Percentiles rank a stretch among this genome's conserved stretches.
phyloP scores from a whole-genome alignment of 2,329 filamentous ascomycete species.

The Zymoseptoria ardabiliae region DNA sequence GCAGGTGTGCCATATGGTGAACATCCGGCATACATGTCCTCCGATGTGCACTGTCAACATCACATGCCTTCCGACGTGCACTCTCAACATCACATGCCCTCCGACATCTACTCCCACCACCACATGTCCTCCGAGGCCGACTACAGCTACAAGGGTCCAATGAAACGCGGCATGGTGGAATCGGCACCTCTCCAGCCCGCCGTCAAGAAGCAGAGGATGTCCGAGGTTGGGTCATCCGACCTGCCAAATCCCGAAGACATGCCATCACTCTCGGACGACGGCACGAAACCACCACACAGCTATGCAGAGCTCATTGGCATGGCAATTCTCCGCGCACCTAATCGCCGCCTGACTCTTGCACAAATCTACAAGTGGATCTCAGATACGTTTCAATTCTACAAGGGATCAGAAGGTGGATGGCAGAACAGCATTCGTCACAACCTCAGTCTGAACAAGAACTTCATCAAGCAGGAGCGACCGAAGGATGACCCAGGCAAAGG shows the following conservation, averaged over 20 bases:
- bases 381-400: conserved; percentile 87
- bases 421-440: conserved; percentile 99
- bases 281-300: conserved; percentile 80
- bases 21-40: conserved; percentile 19
- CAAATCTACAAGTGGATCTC: conserved; percentile 99
- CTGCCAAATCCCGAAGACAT: conserved; percentile 73
- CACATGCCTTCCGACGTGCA: neutral
- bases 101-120: neutral
- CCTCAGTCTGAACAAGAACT: conserved; percentile 91
- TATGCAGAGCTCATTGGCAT: conserved; percentile 95
- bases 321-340: conserved; percentile 83
- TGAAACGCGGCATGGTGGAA: conserved; percentile 62
- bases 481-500: conserved; percentile 98
- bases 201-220: conserved; percentile 60
- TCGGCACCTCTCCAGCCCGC: conserved; percentile 52
- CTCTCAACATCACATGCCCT: neutral
- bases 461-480: conserved; percentile 88
- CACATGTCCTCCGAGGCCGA: conserved; percentile 33
- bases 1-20: neutral
- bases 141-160: conserved; percentile 36
- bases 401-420: conserved; percentile 79
- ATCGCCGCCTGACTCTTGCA: conserved; percentile 75
- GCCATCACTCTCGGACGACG: conserved; percentile 74
- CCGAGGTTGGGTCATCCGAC: conserved; percentile 41
- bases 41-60: neutral